Conservation (phyloP, 225 moss, liverwort and hornwort genomes). For the Bryum argenteum region DNA sequence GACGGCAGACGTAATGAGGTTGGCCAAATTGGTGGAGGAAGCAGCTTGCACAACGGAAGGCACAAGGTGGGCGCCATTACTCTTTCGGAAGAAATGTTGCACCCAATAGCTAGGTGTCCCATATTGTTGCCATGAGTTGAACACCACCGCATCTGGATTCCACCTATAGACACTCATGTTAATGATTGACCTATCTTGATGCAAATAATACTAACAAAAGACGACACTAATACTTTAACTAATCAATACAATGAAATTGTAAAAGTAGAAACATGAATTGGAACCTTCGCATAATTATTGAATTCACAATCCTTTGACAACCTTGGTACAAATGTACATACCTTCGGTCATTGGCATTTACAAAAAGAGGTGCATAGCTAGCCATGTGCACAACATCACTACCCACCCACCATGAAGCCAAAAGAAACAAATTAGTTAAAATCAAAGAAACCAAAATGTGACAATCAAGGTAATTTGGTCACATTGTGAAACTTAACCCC, state of each 20-base stretch:
- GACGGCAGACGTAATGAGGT: constrained; percentile 56
- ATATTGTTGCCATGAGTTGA: constrained; percentile 83
- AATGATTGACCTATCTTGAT: no score
- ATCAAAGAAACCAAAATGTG: background rate
- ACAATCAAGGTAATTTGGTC: background rate
- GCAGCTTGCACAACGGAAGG: constrained; percentile 60
- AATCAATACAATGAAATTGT: background rate
- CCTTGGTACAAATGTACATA: constrained; percentile 25
- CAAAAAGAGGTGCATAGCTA: constrained; percentile 98
- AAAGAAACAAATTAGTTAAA: background rate
- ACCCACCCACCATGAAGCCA: constrained; percentile 9
- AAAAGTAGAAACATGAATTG: background rate
- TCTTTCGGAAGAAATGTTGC: constrained; percentile 75
- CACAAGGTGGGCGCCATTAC: constrained; percentile 66
- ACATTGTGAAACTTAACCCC: background rate
- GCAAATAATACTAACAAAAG: no score
- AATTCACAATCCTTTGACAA: background rate
- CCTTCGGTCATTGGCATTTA: constrained; percentile 84
- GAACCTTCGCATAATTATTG: no score
- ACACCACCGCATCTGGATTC: constrained; percentile 95
- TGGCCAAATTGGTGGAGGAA: constrained; percentile 44
- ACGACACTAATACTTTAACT: no score
- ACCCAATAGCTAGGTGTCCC: constrained; percentile 99
- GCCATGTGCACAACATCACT: constrained; percentile 98
- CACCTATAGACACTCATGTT: constrained; percentile 45